Percentiles rank a stretch among this genome's conserved stretches.
phyloP scores from a whole-genome alignment of 2,329 filamentous ascomycete species.

The Tolypocladium ophioglossoides region DNA sequence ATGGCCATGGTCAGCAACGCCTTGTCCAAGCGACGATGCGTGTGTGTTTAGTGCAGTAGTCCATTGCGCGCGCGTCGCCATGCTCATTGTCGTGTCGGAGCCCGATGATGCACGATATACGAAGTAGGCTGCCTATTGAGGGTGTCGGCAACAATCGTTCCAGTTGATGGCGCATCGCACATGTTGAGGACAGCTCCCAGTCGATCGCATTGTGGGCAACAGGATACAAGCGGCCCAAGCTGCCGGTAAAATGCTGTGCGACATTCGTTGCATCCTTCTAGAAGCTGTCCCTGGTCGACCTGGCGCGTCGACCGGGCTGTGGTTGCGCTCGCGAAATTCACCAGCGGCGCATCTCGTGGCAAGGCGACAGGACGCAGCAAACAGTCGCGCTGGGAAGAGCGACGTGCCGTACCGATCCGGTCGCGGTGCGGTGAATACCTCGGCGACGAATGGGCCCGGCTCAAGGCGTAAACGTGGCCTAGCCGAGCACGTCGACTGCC shows the following conservation, averaged over 20 bases:
- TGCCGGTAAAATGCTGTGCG: background rate
- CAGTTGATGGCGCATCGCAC: background rate
- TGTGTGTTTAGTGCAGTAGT: background rate
- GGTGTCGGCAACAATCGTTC: background rate
- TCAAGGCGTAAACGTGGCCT: background rate
- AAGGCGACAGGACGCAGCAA: background rate
- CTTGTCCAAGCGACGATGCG: background rate
- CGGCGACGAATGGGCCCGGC: background rate
- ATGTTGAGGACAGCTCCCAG: too few species aligned
- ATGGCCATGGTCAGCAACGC: slow-evolving; percentile 24
- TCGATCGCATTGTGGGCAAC: background rate
- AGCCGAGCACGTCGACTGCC: background rate
- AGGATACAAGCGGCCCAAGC: background rate
- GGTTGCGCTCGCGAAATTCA: background rate
- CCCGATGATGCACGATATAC: background rate
- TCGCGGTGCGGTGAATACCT: background rate
- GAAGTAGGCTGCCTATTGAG: background rate
- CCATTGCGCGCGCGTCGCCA: background rate
- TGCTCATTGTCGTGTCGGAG: background rate
- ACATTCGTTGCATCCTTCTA: slow-evolving; percentile 1
- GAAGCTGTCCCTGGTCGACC: background rate
- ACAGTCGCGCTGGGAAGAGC: background rate
- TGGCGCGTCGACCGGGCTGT: background rate
- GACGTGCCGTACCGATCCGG: background rate
- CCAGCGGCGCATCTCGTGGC: background rate